Base-by-base conservation (phyloP, 306 rosid species). In the Carpinus viminea region DNA sequence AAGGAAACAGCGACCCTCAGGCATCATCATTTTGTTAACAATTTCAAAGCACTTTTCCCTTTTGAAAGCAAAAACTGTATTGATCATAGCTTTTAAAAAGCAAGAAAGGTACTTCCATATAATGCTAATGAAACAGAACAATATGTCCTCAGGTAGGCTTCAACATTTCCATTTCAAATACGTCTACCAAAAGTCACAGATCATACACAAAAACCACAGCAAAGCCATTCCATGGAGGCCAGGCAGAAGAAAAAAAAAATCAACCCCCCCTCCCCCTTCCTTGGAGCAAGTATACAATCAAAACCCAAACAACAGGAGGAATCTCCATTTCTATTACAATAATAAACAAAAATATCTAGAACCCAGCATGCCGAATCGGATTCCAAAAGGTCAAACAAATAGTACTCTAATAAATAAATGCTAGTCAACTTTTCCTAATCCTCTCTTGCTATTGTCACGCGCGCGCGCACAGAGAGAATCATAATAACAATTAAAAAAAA, bases 221-320 rank as follows among this genome's bases (percentile, higher is more conserved):
- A 57, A 57, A 57, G 4, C 64, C 4, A 57, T 21, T 24, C 36
- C 16, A 59, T 11, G 24, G 36, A 11, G 24, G 36, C 65, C 36
- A 6, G 3, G 31, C 65, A 59, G 24, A 12, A 21, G 24, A 21
- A 9, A 20, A 21, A 57, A 57, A 41, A 41, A 41, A 41, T 41
- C 45, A 41, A 41, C 45, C 43, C 43, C 43, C 41, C 0, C 5
- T 13, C 34, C 8, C 3, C 4, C 24, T 59, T 11, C 10, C 21
- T 20, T 21, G 13, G 2, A 11, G 36, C 11, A 59, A 24, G 31
- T 11, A 21, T 10, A 59, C 18, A 66, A 38, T 41, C 24, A 66
- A 64, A 48, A 47, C 43, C 56, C 73, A 50, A 16, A 28, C 56
- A 70, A 24, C 74, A 55, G 70, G 54, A 79, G 68, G 79, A 73